Conservation (phyloP, 2,329 filamentous ascomycete species). For the Cytospora schulzeri region DNA sequence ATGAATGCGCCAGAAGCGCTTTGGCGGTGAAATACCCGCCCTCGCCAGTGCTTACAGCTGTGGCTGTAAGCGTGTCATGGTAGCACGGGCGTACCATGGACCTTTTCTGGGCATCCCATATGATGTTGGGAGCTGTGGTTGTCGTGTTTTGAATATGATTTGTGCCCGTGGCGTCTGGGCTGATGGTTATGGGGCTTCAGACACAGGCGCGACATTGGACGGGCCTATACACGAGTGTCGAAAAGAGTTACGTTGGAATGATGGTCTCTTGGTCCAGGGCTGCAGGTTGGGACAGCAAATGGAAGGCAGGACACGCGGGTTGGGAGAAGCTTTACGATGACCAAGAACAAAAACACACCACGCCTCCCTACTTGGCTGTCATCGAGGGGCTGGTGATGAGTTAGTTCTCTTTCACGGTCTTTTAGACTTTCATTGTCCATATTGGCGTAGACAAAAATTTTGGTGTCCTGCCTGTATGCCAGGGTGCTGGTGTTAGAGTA, state of each 20-base stretch:
- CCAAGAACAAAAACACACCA: constrained; percentile 12
- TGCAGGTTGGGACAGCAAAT: constrained; percentile 4
- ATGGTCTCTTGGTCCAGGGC: constrained; percentile 13
- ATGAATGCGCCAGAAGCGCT: not conserved
- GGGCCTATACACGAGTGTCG: constrained; percentile 13
- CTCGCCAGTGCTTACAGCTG: not conserved
- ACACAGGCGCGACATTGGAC: constrained; percentile 2
- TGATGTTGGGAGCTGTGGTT: constrained; percentile 10
- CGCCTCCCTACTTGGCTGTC: constrained; percentile 1
- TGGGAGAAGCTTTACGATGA: constrained; percentile 18
- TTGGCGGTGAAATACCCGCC: not conserved
- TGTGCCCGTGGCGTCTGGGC: not conserved
- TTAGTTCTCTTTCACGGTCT: constrained; percentile 6
- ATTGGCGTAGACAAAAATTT: constrained; percentile 22
- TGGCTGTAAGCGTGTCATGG: not conserved
- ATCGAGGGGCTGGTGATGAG: constrained; percentile 2
- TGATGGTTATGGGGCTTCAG: not conserved
- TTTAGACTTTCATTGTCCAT: constrained; percentile 25
- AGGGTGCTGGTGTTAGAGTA: constrained; percentile 22
- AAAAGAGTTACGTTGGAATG: constrained; percentile 20
- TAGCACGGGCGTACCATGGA: not conserved
- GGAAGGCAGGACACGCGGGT: constrained; percentile 18
- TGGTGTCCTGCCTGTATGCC: constrained; percentile 10
- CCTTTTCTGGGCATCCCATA: not conserved
- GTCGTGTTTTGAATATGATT: constrained; percentile 21